Evolutionary conservation across 768 basidiomycete species (phyloP).

Genomic region (Porphyrellus cyaneotinctus): DNA sequence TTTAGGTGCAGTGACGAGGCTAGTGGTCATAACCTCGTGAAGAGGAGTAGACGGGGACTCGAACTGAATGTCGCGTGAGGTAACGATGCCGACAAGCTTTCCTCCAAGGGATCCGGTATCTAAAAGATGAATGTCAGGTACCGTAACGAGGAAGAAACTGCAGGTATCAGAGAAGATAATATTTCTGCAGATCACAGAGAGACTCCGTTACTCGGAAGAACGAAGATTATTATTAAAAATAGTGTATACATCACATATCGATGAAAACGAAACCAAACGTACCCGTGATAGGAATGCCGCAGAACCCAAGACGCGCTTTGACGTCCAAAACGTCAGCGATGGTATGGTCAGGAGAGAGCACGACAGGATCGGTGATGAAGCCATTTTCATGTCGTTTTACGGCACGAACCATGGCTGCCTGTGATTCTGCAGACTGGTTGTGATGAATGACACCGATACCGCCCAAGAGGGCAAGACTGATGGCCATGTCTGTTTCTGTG

Average conservation of each 20-base stretch:
- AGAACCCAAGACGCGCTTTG: constrained; percentile 89
- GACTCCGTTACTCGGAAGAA: constrained; percentile 78
- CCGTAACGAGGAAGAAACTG: constrained; percentile 1
- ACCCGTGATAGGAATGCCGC: constrained; percentile 98
- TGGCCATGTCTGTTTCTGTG: constrained; percentile 92
- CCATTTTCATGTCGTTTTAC: constrained; percentile 99
- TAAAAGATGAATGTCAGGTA: constrained; percentile 33
- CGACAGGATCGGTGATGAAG: constrained; percentile 94
- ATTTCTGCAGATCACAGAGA: constrained; percentile 73
- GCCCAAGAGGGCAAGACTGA: constrained; percentile 89
- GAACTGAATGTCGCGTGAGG: constrained; percentile 95
- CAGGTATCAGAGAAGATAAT: constrained; percentile 18
- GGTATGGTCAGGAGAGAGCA: constrained; percentile 68
- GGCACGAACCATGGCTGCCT: constrained; percentile 95
- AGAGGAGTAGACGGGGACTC: constrained; percentile 62
- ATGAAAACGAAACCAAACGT: constrained; percentile 33
- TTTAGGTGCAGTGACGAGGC: constrained; percentile 78
- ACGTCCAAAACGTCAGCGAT: constrained; percentile 92
- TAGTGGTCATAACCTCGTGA: constrained; percentile 82
- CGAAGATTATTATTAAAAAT: constrained; percentile 72
- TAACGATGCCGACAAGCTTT: constrained; percentile 94
- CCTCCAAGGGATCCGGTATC: constrained; percentile 85
- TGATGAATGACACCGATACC: constrained; percentile 99
- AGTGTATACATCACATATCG: constrained; percentile 44
- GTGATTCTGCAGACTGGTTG: constrained; percentile 78